Evolutionary conservation across 2,329 filamentous ascomycete species (phyloP).

Genomic region (Tolypocladium tundrense): DNA sequence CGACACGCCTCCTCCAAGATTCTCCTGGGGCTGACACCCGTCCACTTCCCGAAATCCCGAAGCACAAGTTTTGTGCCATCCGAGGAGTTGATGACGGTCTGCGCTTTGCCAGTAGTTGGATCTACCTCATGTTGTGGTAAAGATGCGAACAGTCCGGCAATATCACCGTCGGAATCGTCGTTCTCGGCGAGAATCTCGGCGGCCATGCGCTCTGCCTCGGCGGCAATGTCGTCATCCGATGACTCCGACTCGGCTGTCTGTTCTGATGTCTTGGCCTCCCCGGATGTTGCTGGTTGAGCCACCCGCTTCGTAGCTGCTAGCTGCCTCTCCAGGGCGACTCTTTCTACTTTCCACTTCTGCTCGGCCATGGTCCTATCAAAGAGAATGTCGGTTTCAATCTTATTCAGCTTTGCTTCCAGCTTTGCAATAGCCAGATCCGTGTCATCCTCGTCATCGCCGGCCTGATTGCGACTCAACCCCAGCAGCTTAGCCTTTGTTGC

Average conservation of each 20-base stretch:
- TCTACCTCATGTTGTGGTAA: slow-evolving; percentile 53
- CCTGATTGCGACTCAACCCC: slow-evolving; percentile 25
- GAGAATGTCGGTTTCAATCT: slow-evolving; percentile 67
- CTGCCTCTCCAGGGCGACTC: slow-evolving; percentile 51
- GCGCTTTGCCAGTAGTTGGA: slow-evolving; percentile 45
- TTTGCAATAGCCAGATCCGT: slow-evolving; percentile 45
- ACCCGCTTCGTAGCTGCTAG: slow-evolving; percentile 38
- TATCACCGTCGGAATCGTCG: slow-evolving; percentile 45
- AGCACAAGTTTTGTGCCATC: slow-evolving; percentile 50
- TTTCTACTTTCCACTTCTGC: slow-evolving; percentile 51
- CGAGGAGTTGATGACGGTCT: slow-evolving; percentile 41
- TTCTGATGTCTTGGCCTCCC: slow-evolving; percentile 9
- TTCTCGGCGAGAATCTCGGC: slow-evolving; percentile 43
- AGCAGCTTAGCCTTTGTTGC: slow-evolving; percentile 62
- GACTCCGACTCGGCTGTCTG: slow-evolving; percentile 21
- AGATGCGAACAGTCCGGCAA: slow-evolving; percentile 42
- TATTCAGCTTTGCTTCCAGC: slow-evolving; percentile 61
- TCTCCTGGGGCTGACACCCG: slow-evolving; percentile 64
- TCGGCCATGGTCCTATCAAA: slow-evolving; percentile 61
- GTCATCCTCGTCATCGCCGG: slow-evolving; percentile 7
- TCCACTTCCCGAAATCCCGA: slow-evolving; percentile 76
- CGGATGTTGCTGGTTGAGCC: slow-evolving; percentile 12
- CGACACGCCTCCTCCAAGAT: slow-evolving; percentile 82
- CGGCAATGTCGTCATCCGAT: slow-evolving; percentile 29
- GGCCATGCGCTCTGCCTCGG: slow-evolving; percentile 48